Percentiles rank a stretch among this genome's conserved stretches.
phyloP scores from a whole-genome alignment of 1,284 basidiomycete species.

The Sparassis latifolia region DNA sequence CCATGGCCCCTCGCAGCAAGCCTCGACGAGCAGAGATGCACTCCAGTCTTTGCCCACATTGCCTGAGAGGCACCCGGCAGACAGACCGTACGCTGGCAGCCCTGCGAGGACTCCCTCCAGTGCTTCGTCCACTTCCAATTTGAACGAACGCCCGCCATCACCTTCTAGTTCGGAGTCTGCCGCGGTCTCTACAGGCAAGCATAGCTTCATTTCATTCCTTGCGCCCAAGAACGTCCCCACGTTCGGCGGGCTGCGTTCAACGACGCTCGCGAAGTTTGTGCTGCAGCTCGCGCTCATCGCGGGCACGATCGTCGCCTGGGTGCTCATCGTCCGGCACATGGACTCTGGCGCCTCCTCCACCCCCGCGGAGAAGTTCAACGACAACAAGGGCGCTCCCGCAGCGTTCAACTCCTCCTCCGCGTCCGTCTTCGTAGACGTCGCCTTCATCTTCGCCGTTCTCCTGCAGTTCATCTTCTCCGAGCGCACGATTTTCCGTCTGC shows the following conservation, averaged over 20 bases:
- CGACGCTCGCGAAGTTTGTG: conserved; percentile 38
- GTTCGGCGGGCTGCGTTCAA: conserved; percentile 39
- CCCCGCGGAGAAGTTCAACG: conserved; percentile 6
- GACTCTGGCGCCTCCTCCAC: conserved; percentile 4
- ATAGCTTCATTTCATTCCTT: conserved; percentile 32
- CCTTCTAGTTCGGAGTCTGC: conserved; percentile 15
- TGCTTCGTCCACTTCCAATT: conserved; percentile 7
- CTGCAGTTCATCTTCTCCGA: conserved; percentile 56
- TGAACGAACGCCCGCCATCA: conserved; percentile 11
- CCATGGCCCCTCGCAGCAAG: conserved; percentile 21
- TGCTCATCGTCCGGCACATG: conserved; percentile 31
- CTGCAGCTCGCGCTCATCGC: conserved; percentile 37
- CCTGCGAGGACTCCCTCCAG: conserved; percentile 9
- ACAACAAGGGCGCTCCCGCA: conserved; percentile 1
- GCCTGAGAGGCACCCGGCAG: conserved; percentile 51
- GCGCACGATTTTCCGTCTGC: conserved; percentile 52
- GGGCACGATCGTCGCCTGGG: conserved; percentile 54
- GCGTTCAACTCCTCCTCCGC: conserved; percentile 20
- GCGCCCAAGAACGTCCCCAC: conserved; percentile 32
- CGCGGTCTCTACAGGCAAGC: conserved; percentile 26
- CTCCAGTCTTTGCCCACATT: conserved; percentile 10
- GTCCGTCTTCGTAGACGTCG: conserved; percentile 51
- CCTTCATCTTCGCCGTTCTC: conserved; percentile 44
- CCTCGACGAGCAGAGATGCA: conserved; percentile 6
- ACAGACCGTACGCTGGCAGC: conserved; percentile 23